Evolutionary conservation across 208 protist species (phyloP).

Genomic region (Trypanosoma conorhini): DNA sequence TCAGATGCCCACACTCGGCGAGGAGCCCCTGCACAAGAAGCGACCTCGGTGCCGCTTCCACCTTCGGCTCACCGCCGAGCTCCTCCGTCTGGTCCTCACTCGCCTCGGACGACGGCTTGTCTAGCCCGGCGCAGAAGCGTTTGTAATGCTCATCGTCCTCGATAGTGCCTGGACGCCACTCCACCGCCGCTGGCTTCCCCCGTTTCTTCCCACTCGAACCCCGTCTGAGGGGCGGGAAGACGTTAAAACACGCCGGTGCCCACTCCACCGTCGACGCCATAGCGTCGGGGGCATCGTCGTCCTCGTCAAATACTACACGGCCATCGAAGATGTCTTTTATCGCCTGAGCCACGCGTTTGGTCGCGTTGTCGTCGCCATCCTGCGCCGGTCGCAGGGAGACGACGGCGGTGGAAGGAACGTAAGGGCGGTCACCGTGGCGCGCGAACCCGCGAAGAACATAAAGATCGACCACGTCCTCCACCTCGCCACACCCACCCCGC

Average conservation of each 20-base stretch:
- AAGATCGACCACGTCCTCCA: not conserved
- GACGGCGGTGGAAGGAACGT: constrained; percentile 13
- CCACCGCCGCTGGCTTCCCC: not conserved
- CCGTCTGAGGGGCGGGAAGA: not conserved
- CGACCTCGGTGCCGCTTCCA: not conserved
- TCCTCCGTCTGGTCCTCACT: not conserved
- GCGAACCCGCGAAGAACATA: constrained; percentile 11
- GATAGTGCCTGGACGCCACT: constrained; percentile 3
- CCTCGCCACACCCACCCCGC: not conserved
- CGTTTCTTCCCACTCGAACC: not conserved
- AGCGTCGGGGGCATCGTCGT: not conserved
- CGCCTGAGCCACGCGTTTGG: not conserved
- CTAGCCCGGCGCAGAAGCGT: constrained; percentile 7
- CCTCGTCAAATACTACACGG: constrained; percentile 1
- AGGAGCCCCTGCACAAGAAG: constrained; percentile 15
- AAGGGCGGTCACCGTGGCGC: not conserved
- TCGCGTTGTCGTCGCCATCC: not conserved
- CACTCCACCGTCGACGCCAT: constrained; percentile 9
- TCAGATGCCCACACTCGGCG: not conserved
- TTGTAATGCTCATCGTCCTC: constrained; percentile 20
- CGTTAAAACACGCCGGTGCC: constrained; percentile 4
- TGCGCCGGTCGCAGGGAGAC: not conserved
- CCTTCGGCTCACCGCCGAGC: not conserved
- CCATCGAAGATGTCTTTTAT: constrained; percentile 16
- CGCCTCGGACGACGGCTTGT: not conserved